A percentile compares a stretch with the other conserved stretches of the same genome.
Conservation (phyloP, 2,329 filamentous ascomycete species). For the Botrytis elliptica region DNA sequence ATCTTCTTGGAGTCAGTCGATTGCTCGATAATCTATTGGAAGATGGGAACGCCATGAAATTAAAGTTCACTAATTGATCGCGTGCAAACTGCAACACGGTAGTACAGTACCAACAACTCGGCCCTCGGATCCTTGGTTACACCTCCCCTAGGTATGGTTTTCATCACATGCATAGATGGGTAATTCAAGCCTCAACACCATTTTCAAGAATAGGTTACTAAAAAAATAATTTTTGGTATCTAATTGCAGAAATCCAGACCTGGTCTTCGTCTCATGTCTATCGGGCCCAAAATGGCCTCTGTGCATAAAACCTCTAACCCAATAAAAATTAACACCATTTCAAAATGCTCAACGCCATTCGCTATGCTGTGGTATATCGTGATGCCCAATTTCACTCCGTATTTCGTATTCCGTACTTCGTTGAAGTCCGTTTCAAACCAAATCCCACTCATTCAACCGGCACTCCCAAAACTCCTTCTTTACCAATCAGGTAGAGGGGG, state of each 20-base stretch:
- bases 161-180: not conserved
- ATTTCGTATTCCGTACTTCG: not conserved
- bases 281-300: not conserved
- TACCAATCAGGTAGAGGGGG: constrained; percentile 41
- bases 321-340: not conserved
- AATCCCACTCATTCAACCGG: not conserved
- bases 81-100: not conserved
- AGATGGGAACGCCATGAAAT: not conserved
- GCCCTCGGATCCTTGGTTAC: not conserved
- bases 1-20: not conserved
- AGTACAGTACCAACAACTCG: not conserved
- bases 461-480: not conserved
- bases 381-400: not conserved
- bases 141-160: not conserved
- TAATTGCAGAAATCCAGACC: not conserved
- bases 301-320: not conserved
- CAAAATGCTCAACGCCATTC: constrained; percentile 9
- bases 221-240: not conserved
- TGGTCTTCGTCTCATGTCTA: not conserved
- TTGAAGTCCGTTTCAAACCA: not conserved
- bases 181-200: not conserved
- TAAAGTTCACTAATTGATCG: not conserved
- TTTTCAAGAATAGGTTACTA: not conserved
- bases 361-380: constrained; percentile 15
- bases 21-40: not conserved